These are phyloP conservation scores for Tubosaeta sp. DNA, from an alignment of 768 basidiomycete genomes.

Conservation along the genomic window DNA sequence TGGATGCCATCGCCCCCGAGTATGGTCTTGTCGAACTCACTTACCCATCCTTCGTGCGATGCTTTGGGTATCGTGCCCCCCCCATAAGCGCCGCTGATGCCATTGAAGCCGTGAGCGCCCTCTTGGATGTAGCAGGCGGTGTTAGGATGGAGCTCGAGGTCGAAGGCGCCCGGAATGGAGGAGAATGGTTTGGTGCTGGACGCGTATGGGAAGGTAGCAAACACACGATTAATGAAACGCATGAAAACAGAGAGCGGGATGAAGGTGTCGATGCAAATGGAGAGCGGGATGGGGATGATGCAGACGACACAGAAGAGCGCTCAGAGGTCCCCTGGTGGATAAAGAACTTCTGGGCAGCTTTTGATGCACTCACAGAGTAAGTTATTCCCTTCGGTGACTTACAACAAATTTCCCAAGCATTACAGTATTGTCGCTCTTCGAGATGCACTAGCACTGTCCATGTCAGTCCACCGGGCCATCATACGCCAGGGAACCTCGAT, in stretches of 20 bases:
- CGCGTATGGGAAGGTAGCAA: conserved; percentile 65
- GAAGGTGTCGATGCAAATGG: conserved; percentile 27
- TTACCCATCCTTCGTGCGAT: conserved; percentile 91
- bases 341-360: conserved; percentile 93
- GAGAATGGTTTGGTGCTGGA: conserved; percentile 93
- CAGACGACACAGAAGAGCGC: conserved; percentile 32
- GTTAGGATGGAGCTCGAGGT: conserved; percentile 87
- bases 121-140: conserved; percentile 88
- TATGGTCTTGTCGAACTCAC: conserved; percentile 91
- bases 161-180: conserved; percentile 84
- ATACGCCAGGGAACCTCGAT: conserved; percentile 94
- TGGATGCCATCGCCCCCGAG: conserved; percentile 88
- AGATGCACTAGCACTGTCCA: conserved; percentile 75
- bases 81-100: conserved; percentile 91
- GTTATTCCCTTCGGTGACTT: conserved; percentile 27
- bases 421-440: conserved; percentile 67
- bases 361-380: conserved; percentile 88
- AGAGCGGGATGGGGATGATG: conserved; percentile 20
- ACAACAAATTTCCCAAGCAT: background rate
- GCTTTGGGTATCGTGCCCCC: conserved; percentile 84
- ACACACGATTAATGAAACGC: conserved; percentile 32
- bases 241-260: conserved; percentile 28
- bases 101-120: conserved; percentile 81
- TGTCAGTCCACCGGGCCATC: conserved; percentile 89
- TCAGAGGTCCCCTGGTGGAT: conserved; percentile 76